Evolutionary conservation across 1,139 yeast genomes (phyloP), one percentile per base, ranked within the genome.

Genomic region (Kodamaea ohmeri): DNA sequence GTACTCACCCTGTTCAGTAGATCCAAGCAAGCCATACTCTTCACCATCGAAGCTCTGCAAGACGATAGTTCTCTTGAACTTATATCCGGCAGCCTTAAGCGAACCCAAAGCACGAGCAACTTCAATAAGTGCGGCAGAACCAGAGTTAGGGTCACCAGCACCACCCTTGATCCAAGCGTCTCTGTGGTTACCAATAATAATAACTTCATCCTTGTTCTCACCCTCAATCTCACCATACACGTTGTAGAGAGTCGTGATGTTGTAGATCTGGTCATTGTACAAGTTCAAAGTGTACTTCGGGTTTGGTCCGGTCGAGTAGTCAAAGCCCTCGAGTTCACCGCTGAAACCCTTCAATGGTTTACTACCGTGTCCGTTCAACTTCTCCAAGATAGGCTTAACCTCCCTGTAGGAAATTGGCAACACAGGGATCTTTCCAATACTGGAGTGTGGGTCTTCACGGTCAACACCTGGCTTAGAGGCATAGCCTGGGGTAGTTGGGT

Each of bases 401-500:
- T 71, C 76, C 36, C 75, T 61, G 50, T 68, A 68, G 8, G 73
- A 65, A 33, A 71, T 66, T 5, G 76, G 75, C 39, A 71, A 65
- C 3, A 58, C 75, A 3, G 76, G 76, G 32, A 71, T 83, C 40
- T 50, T 59, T 2, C 73, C 73, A 41, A 66, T 71, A 30, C 69
- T 61, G 15, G 43, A 44, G 44, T 67, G 60, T 1, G 76, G 76
- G 36, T 68, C 74, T 39, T 60, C 44, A 39, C 76, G 63, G 28
- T 60, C 65, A n/a, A 53, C 71, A 16, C 70, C 80, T 2, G 77
- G 71, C 44, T 77, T 80, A 30, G 88, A 80, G 4, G 94, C 80
- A 51, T 78, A 80, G 0, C 92, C 92, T 15, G 95, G 95, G 3
- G 95, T 83, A 2, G 95, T 80, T 29, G 96, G 96, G 55, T 89